These are phyloP conservation scores for Fraxinus greggii DNA, from an alignment of 305 asterid species.

Conservation along the genomic window DNA sequence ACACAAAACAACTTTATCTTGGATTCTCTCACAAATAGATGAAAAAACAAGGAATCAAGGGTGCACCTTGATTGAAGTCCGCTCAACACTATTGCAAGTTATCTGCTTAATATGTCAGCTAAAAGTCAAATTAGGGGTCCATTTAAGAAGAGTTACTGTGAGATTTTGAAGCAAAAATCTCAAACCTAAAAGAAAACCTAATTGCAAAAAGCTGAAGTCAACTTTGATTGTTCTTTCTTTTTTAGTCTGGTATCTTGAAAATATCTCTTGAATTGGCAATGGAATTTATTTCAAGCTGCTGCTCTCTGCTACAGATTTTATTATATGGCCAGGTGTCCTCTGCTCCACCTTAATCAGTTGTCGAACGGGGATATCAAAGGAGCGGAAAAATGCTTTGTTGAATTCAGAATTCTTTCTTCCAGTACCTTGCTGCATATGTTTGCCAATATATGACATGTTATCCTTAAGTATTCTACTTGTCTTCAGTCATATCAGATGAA, in stretches of 20 bases:
- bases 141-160: slow-evolving; percentile 1
- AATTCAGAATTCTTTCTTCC: not conserved
- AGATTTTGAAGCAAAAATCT: not conserved
- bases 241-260: not conserved
- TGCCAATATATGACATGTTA: not conserved
- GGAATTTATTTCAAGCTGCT: not conserved
- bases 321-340: not conserved
- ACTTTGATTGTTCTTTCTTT: not conserved
- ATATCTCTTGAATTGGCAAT: not conserved
- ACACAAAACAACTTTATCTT: not conserved
- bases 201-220: not conserved
- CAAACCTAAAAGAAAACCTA: not conserved
- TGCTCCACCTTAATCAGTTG: not conserved
- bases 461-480: not conserved
- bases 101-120: slow-evolving; percentile 1
- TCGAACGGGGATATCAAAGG: not conserved
- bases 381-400: not conserved
- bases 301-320: not conserved
- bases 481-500: not conserved
- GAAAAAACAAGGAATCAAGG: not conserved
- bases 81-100: not conserved
- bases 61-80: not conserved
- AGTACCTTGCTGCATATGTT: not conserved
- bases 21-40: not conserved
- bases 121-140: not conserved